Evolutionary conservation across 192 early-diverging fungal species (phyloP).

Genomic region (Cladochytrium replicatum): DNA sequence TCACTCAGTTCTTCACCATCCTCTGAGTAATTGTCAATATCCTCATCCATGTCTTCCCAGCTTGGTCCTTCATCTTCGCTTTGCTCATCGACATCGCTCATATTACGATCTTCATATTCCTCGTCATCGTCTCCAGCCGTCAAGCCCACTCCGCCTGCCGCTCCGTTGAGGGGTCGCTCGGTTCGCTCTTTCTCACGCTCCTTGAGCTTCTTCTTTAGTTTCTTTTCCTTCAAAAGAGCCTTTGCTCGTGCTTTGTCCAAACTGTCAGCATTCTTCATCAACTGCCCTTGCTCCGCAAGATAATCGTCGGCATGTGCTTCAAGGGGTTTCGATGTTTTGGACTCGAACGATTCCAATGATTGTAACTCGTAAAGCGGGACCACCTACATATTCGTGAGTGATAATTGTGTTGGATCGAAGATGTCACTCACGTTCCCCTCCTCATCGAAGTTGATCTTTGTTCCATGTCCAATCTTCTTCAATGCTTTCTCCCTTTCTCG

Average conservation of each 20-base stretch:
- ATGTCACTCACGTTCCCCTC: conserved; percentile 63
- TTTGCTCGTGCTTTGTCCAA: conserved; percentile 63
- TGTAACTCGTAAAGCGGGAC: conserved; percentile 70
- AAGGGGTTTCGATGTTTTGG: conserved; percentile 61
- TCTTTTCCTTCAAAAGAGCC: conserved; percentile 60
- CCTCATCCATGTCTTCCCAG: neutral
- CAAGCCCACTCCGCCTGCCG: conserved; percentile 3
- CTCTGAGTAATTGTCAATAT: conserved; percentile 4
- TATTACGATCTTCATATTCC: neutral
- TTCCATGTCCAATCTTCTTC: conserved; percentile 58
- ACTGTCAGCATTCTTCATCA: conserved; percentile 69
- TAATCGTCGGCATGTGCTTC: conserved; percentile 53
- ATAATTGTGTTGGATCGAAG: conserved; percentile 1
- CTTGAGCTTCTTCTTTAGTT: conserved; percentile 48
- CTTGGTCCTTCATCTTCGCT: conserved; percentile 7
- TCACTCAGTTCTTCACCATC: conserved; percentile 9
- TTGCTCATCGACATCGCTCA: conserved; percentile 1
- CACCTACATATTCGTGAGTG: conserved; percentile 17
- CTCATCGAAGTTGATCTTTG: conserved; percentile 86
- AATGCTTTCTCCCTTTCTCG: conserved; percentile 57
- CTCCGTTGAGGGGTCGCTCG: conserved; percentile 5
- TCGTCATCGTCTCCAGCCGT: neutral
- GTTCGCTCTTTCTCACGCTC: conserved; percentile 21
- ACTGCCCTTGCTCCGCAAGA: conserved; percentile 52
- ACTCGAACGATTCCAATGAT: conserved; percentile 69